These are phyloP conservation scores for Globisporangium solare DNA, from an alignment of 352 stramenopile species.

Conservation along the genomic window DNA sequence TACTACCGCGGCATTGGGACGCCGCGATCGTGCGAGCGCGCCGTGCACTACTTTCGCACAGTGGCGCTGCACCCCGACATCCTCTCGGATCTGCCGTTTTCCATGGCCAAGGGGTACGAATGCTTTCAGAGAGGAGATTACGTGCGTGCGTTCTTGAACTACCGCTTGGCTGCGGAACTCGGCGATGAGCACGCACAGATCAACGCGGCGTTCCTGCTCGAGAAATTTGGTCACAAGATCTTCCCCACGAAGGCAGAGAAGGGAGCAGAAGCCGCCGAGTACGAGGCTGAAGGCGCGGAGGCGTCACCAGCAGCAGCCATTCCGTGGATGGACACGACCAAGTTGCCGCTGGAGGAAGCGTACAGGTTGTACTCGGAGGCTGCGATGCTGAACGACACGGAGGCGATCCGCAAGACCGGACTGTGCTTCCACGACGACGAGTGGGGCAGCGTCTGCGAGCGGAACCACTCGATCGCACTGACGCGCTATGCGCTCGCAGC, in stretches of 20 bases:
- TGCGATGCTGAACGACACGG: conserved; percentile 58
- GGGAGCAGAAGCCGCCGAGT: conserved; percentile 5
- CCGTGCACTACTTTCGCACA: conserved; percentile 52
- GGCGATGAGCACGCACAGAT: conserved; percentile 58
- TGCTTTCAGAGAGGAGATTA: conserved; percentile 61
- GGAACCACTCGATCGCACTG: conserved; percentile 48
- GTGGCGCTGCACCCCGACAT: conserved; percentile 54
- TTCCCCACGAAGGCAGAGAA: conserved; percentile 6
- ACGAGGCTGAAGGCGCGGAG: conserved; percentile 6
- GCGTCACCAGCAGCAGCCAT: not conserved
- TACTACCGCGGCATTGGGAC: conserved; percentile 60
- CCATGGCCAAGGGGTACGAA: conserved; percentile 59
- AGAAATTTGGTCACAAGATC: conserved; percentile 49
- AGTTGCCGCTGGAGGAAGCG: conserved; percentile 37
- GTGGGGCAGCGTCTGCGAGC: conserved; percentile 48
- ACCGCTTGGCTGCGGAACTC: conserved; percentile 53
- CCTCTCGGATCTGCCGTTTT: conserved; percentile 53
- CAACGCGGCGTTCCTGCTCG: conserved; percentile 72
- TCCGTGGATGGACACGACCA: conserved; percentile 23
- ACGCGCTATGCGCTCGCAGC: conserved; percentile 49
- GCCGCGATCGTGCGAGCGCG: conserved; percentile 32
- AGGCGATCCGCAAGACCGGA: conserved; percentile 65
- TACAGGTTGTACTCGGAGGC: conserved; percentile 51
- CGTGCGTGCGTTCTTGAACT: conserved; percentile 63
- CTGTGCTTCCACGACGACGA: conserved; percentile 55